These are phyloP conservation scores for Juncus effusus DNA, from an alignment of 176 grass and related monocot species.

Conservation along the genomic window DNA sequence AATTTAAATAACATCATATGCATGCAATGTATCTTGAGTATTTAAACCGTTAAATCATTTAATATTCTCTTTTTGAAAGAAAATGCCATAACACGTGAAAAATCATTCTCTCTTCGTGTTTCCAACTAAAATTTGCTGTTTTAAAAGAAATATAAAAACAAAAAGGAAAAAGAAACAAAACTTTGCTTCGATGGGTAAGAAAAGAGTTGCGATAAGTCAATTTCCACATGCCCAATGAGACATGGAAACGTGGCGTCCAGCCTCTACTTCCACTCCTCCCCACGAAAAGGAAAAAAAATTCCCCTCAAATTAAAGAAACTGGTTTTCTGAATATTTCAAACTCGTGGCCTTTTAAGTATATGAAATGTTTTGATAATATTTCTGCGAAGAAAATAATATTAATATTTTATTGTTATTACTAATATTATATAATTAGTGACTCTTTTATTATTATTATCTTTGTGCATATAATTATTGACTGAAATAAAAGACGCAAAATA, in stretches of 20 bases:
- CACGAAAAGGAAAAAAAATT: neutral
- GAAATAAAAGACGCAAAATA: too few relatives aligned
- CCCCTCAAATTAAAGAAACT: neutral
- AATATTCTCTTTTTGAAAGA: neutral
- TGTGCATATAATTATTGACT: too few relatives aligned
- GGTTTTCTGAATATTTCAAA: neutral
- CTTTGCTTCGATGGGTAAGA: conserved; percentile 31
- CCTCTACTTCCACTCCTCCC: neutral
- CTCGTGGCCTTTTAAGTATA: too few relatives aligned
- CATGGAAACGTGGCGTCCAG: conserved; percentile 47
- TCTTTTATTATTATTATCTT: too few relatives aligned
- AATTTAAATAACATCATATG: too few relatives aligned
- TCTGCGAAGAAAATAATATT: too few relatives aligned
- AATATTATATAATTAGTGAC: too few relatives aligned
- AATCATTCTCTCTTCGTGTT: neutral
- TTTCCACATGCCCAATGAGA: conserved; percentile 31
- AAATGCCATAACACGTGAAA: conserved; percentile 21
- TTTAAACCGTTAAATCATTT: too few relatives aligned
- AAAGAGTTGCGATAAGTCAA: conserved; percentile 35
- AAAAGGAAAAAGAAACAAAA: neutral
- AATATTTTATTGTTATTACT: too few relatives aligned
- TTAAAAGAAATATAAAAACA: too few relatives aligned
- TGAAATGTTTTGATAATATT: too few relatives aligned
- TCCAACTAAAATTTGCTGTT: neutral
- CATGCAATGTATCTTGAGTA: too few relatives aligned